Evolutionary conservation across 2,329 filamentous ascomycete genomes (phyloP).

Genomic region (Ophiostoma sp.): DNA sequence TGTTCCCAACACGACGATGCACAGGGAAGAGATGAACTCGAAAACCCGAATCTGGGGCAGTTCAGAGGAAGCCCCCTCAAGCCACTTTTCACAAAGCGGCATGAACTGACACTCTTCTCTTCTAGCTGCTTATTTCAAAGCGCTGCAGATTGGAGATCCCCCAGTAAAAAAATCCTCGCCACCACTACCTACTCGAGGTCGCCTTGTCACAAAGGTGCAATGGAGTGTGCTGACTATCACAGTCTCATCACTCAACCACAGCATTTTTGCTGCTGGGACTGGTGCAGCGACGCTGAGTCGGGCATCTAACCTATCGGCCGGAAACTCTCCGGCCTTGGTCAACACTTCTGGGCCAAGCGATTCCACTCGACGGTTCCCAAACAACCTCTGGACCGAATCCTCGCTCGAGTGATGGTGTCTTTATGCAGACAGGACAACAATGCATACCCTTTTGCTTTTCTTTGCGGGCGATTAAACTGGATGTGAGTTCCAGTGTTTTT

Average conservation of each 20-base stretch:
- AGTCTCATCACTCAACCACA: background rate
- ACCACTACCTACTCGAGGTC: background rate
- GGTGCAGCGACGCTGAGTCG: background rate
- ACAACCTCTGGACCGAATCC: background rate
- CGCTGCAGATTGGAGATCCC: no score
- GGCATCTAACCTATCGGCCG: background rate
- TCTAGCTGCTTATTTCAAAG: no score
- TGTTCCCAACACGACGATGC: no score
- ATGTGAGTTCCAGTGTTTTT: background rate
- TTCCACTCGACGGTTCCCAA: background rate
- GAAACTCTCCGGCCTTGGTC: background rate
- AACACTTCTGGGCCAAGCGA: background rate
- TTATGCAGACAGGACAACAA: background rate
- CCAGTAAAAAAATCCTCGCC: background rate
- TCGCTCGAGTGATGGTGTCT: background rate
- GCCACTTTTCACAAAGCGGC: no score
- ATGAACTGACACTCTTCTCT: no score
- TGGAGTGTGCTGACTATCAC: background rate
- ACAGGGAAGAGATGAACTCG: background rate
- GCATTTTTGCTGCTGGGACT: no score
- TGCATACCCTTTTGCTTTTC: background rate
- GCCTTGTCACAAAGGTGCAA: background rate
- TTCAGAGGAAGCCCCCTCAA: background rate
- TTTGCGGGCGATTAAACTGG: no score
- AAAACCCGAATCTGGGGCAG: background rate